These are phyloP conservation scores for Colletotrichum falcatum DNA, from an alignment of 2,329 filamentous ascomycete genomes.

Conservation along the genomic window DNA sequence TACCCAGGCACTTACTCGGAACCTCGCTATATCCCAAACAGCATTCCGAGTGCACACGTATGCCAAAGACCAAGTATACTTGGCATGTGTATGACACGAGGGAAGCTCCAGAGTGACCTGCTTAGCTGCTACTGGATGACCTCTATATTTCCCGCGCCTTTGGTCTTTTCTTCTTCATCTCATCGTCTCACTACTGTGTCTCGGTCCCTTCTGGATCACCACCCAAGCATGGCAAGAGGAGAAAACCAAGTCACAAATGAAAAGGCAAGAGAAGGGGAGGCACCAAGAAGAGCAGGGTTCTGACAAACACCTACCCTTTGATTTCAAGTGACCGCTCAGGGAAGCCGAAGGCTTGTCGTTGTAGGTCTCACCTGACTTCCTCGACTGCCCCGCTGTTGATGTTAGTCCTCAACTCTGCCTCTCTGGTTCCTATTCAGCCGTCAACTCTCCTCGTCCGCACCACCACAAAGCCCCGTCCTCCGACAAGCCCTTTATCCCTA, in stretches of 20 bases:
- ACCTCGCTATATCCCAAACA: not conserved
- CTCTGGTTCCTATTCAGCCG: no score
- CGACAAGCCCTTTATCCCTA: not conserved
- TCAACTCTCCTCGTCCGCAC: not conserved
- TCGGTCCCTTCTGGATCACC: not conserved
- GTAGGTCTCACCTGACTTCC: not conserved
- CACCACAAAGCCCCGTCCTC: not conserved
- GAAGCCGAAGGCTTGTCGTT: not conserved
- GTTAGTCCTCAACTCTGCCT: not conserved
- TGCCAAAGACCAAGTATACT: no score
- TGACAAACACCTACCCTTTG: not conserved
- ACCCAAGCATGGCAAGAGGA: not conserved
- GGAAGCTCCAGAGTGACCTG: not conserved
- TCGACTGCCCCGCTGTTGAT: no score
- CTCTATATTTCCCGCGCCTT: not conserved
- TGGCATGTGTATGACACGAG: not conserved
- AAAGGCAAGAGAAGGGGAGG: not conserved
- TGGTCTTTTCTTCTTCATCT: no score
- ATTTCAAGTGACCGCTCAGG: no score
- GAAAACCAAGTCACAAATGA: not conserved
- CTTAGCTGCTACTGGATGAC: not conserved
- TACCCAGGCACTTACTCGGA: not conserved
- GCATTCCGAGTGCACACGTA: no score
- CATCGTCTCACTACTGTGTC: no score
- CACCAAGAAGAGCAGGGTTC: not conserved